Percentiles rank a stretch among this genome's conserved stretches.
Evolutionary conservation across 2,329 filamentous ascomycete genomes (phyloP).

Genomic region (Xylariaceae sp.): DNA sequence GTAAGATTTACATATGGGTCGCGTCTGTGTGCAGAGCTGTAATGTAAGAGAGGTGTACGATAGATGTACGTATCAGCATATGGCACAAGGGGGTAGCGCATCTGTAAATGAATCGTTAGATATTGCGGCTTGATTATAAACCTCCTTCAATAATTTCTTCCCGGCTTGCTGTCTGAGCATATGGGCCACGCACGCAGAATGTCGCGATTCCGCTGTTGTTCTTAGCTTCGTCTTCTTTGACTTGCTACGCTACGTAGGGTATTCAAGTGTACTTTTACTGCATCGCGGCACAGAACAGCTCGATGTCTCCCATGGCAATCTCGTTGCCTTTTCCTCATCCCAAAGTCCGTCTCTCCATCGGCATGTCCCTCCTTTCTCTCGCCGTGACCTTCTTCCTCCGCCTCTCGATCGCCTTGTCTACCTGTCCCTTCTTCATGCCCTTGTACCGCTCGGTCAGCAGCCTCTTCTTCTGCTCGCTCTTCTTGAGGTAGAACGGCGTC

Average conservation of each 20-base stretch:
- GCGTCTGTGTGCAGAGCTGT: conserved; percentile 5
- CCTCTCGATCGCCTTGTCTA: conserved; percentile 79
- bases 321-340: no score
- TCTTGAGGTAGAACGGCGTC: conserved; percentile 90
- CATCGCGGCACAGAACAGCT: conserved; percentile 10
- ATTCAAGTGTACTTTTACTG: no score
- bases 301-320: conserved; percentile 24
- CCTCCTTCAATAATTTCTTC: no score
- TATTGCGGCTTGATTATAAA: no score
- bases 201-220: no score
- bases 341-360: conserved; percentile 41
- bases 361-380: conserved; percentile 79
- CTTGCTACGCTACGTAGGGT: no score
- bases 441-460: conserved; percentile 75
- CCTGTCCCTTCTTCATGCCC: conserved; percentile 78
- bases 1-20: conserved; percentile 6
- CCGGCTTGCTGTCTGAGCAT: no score
- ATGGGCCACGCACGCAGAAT: no score
- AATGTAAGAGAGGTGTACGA: not conserved
- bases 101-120: no score
- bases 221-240: no score
- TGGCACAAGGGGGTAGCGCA: no score
- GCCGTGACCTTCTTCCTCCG: conserved; percentile 83
- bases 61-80: no score
- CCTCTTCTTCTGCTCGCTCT: conserved; percentile 84